Evolutionary conservation across 2,329 filamentous ascomycete genomes (phyloP).

Genomic region (Ophiostoma ips): DNA sequence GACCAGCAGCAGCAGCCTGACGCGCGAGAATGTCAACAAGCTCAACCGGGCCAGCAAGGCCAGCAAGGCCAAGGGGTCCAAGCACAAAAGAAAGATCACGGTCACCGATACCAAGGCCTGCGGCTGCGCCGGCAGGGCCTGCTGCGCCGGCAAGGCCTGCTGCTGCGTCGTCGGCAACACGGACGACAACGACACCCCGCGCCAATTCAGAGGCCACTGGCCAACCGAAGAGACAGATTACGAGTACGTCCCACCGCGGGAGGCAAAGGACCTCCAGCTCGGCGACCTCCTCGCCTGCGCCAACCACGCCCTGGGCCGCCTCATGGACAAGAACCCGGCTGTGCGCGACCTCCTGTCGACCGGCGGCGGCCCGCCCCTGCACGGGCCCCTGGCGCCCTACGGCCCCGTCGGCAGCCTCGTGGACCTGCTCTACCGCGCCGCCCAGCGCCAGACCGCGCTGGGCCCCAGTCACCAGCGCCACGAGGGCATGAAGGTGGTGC

Average conservation of each 20-base stretch:
- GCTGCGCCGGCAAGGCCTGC: no score
- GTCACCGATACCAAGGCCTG: no score
- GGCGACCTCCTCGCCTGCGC: background rate
- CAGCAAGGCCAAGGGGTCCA: no score
- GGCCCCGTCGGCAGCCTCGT: slow-evolving; percentile 2
- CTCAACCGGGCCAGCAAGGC: no score
- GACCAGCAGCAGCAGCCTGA: no score
- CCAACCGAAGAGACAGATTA: no score
- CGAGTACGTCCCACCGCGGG: background rate
- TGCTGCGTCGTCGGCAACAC: no score
- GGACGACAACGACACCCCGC: no score
- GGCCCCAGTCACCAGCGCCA: background rate
- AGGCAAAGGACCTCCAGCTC: background rate
- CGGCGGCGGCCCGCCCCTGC: no score
- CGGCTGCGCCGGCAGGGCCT: no score
- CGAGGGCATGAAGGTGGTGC: background rate
- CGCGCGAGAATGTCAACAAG: background rate
- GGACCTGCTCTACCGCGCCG: background rate
- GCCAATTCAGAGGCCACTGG: no score
- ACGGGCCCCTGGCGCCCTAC: background rate
- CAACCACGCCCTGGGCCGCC: background rate
- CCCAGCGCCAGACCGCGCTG: background rate
- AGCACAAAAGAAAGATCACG: no score
- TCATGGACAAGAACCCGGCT: background rate
- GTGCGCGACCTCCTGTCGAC: background rate